Conservation (phyloP, 768 basidiomycete species). For the Fomitopsis serialis region DNA sequence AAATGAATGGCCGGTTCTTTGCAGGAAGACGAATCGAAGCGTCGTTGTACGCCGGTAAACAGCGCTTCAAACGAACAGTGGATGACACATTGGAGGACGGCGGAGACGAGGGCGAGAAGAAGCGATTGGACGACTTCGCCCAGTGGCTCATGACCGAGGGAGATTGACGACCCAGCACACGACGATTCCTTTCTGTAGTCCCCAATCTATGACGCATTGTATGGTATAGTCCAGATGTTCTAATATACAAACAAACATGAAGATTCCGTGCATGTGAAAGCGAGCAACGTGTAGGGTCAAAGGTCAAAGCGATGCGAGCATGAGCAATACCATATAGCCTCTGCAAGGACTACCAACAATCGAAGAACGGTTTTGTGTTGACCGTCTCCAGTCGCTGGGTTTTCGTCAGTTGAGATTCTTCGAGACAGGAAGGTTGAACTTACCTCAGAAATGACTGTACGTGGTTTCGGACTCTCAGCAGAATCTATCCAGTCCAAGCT, state of each 20-base stretch:
- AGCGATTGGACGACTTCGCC: conserved; percentile 83
- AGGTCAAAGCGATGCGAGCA: neutral
- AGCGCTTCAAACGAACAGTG: conserved; percentile 76
- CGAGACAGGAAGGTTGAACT: conserved; percentile 13
- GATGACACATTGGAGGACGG: conserved; percentile 58
- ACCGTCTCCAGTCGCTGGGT: conserved; percentile 69
- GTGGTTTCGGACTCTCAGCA: conserved; percentile 39
- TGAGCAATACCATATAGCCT: neutral
- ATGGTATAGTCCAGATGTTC: conserved; percentile 2
- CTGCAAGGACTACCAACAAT: conserved; percentile 39
- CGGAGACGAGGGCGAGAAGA: conserved; percentile 73
- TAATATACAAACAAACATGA: conserved; percentile 2
- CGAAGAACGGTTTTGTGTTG: conserved; percentile 61
- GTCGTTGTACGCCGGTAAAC: conserved; percentile 73
- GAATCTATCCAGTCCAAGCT: conserved; percentile 39
- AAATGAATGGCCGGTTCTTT: conserved; percentile 94
- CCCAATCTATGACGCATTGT: conserved; percentile 9
- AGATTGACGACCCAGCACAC: conserved; percentile 36
- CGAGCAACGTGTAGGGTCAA: neutral
- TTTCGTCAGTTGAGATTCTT: conserved; percentile 3
- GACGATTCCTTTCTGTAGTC: neutral
- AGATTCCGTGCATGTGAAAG: conserved; percentile 5
- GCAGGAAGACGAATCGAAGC: conserved; percentile 81
- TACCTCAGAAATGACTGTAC: conserved; percentile 71
- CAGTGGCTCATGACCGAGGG: conserved; percentile 82